Conservation (phyloP, 2,329 filamentous ascomycete genomes). For the Thermoascus crustaceus region DNA sequence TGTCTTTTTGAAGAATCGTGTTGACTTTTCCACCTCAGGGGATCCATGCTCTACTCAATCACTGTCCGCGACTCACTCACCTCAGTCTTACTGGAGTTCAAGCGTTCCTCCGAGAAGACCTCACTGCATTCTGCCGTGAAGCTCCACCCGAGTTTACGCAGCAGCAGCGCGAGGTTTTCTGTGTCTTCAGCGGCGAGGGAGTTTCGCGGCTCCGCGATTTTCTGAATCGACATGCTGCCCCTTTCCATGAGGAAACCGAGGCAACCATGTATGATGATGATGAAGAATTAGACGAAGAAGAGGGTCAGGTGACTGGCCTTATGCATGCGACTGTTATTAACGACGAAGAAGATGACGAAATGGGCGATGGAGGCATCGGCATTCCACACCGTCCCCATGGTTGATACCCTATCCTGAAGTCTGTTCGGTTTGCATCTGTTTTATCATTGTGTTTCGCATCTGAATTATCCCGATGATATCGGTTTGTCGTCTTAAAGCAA, state of each 20-base stretch:
- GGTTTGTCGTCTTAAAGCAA: too few relatives aligned
- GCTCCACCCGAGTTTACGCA: constrained; percentile 89
- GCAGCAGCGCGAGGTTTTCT: constrained; percentile 91
- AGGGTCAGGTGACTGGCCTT: constrained; percentile 33
- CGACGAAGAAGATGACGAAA: constrained; percentile 29
- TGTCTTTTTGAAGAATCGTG: constrained; percentile 2
- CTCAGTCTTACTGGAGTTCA: constrained; percentile 89
- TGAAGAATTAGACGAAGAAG: constrained; percentile 37
- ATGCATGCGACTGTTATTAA: constrained; percentile 36
- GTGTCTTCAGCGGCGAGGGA: constrained; percentile 86
- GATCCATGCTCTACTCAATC: constrained; percentile 80
- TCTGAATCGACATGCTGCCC: constrained; percentile 50
- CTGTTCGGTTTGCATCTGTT: constrained; percentile 9
- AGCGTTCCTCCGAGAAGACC: constrained; percentile 77
- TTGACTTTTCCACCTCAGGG: constrained; percentile 51
- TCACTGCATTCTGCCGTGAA: constrained; percentile 76
- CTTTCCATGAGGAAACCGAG: constrained; percentile 25
- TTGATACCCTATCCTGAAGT: constrained; percentile 17
- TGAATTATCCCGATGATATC: neutral
- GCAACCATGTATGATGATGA: constrained; percentile 39
- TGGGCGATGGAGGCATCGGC: constrained; percentile 19
- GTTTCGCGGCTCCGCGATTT: constrained; percentile 70
- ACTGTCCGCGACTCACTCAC: constrained; percentile 86
- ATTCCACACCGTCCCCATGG: constrained; percentile 25
- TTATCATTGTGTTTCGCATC: neutral